These are phyloP conservation scores for Cercospora sojina DNA, from an alignment of 2,329 filamentous ascomycete genomes.

Conservation along the genomic window DNA sequence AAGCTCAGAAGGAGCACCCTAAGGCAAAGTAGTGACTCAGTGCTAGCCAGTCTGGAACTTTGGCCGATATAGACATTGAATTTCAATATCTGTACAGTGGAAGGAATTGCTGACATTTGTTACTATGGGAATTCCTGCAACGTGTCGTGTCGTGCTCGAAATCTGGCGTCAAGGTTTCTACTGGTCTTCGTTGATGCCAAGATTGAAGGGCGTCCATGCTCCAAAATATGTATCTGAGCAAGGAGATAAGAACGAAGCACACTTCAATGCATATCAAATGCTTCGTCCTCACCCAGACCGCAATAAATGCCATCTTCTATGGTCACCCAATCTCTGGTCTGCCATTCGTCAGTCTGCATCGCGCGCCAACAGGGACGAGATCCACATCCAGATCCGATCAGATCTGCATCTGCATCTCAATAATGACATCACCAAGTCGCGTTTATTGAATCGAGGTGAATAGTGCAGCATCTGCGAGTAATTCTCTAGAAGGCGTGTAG, in stretches of 20 bases:
- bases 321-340: background rate
- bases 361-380: background rate
- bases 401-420: slow-evolving; percentile 3
- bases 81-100: background rate
- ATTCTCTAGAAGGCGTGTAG: background rate
- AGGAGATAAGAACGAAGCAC: background rate
- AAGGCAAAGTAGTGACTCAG: background rate
- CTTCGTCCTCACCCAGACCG: background rate
- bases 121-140: background rate
- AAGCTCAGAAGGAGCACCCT: slow-evolving; percentile 42
- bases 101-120: background rate
- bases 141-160: background rate
- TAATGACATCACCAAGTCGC: background rate
- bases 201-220: background rate
- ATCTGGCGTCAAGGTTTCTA: background rate
- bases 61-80: background rate
- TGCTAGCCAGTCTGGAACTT: slow-evolving; percentile 24
- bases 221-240: background rate
- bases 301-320: background rate
- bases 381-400: background rate
- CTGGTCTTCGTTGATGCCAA: background rate
- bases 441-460: slow-evolving; percentile 1
- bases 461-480: background rate
- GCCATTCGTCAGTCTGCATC: background rate
- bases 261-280: background rate